Evolutionary conservation across 441 rosid genomes (phyloP).

Genomic region (Sinapis alba): DNA sequence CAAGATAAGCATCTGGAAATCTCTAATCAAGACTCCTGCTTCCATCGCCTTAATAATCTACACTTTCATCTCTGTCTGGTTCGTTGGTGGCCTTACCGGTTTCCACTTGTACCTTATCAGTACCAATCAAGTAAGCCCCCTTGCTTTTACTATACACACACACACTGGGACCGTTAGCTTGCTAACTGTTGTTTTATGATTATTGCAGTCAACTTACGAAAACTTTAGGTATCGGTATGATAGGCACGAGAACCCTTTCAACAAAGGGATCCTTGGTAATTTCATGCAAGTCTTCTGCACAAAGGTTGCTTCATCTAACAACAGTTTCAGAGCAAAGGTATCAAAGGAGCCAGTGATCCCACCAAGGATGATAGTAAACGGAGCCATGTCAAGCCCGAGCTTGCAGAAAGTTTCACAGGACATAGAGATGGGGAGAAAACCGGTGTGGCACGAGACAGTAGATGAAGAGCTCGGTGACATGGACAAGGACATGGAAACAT

Average conservation of each 20-base stretch:
- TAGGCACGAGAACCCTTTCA: slow-evolving; percentile 73
- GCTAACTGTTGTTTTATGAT: not conserved
- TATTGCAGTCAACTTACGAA: slow-evolving; percentile 84
- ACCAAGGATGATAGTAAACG: slow-evolving; percentile 50
- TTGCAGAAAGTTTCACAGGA: slow-evolving; percentile 61
- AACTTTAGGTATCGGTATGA: slow-evolving; percentile 91
- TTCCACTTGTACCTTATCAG: slow-evolving; percentile 92
- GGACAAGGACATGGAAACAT: slow-evolving; percentile 46
- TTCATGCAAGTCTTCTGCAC: slow-evolving; percentile 76
- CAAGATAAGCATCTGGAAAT: slow-evolving; percentile 68
- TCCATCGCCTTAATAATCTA: slow-evolving; percentile 73
- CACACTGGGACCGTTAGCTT: slow-evolving; percentile 3
- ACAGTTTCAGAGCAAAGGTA: slow-evolving; percentile 72
- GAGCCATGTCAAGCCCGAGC: slow-evolving; percentile 58
- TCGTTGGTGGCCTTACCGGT: slow-evolving; percentile 91
- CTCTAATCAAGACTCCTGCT: slow-evolving; percentile 85
- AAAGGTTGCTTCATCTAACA: slow-evolving; percentile 62
- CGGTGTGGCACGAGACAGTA: slow-evolving; percentile 62
- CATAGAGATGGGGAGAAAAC: slow-evolving; percentile 85
- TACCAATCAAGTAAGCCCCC: slow-evolving; percentile 77
- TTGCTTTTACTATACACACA: not conserved
- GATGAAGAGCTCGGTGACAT: slow-evolving; percentile 50
- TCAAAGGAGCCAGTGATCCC: slow-evolving; percentile 58
- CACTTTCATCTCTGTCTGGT: slow-evolving; percentile 83
- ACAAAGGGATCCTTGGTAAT: slow-evolving; percentile 68